Conservation (phyloP, 192 early-diverging fungal species). For the Coemansia brasiliensis region DNA sequence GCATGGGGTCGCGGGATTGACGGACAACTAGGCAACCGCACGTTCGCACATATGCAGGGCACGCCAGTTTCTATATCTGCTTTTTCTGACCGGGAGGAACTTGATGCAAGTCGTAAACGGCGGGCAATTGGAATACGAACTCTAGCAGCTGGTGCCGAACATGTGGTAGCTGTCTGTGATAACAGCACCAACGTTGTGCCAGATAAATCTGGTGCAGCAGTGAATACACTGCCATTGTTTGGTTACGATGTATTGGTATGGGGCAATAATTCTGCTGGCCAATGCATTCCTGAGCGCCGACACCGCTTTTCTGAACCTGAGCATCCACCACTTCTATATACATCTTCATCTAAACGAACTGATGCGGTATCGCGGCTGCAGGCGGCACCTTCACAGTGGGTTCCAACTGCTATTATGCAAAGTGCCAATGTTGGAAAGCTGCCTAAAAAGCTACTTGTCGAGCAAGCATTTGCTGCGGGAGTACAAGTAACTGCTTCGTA, state of each 20-base stretch:
- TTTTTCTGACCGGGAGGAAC: slow-evolving; percentile 24
- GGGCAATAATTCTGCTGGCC: slow-evolving; percentile 36
- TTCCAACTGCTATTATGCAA: slow-evolving; percentile 13
- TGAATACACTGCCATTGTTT: slow-evolving; percentile 17
- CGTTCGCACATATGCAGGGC: slow-evolving; percentile 38
- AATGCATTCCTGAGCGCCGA: slow-evolving; percentile 38
- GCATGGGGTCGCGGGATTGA: slow-evolving; percentile 42
- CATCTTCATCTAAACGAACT: neutral
- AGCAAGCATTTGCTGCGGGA: slow-evolving; percentile 43
- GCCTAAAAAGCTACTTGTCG: slow-evolving; percentile 19
- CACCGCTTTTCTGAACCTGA: slow-evolving; percentile 33
- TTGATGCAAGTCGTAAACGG: slow-evolving; percentile 4
- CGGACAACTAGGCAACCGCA: slow-evolving; percentile 39
- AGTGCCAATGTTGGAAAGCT: neutral
- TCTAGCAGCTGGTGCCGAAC: slow-evolving; percentile 18
- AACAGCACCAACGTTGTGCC: slow-evolving; percentile 38
- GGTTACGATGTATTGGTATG: slow-evolving; percentile 46
- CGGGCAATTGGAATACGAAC: slow-evolving; percentile 27
- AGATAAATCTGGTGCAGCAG: slow-evolving; percentile 23
- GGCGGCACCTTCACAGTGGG: slow-evolving; percentile 43
- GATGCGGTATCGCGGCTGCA: slow-evolving; percentile 13
- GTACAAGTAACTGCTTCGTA: slow-evolving; percentile 25
- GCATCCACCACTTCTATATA: slow-evolving; percentile 26
- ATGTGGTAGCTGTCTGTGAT: slow-evolving; percentile 35
- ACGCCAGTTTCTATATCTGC: slow-evolving; percentile 3